These are phyloP conservation scores for Dillenia turbinata DNA, from an alignment of 164 flowering plant species.

Conservation along the genomic window DNA sequence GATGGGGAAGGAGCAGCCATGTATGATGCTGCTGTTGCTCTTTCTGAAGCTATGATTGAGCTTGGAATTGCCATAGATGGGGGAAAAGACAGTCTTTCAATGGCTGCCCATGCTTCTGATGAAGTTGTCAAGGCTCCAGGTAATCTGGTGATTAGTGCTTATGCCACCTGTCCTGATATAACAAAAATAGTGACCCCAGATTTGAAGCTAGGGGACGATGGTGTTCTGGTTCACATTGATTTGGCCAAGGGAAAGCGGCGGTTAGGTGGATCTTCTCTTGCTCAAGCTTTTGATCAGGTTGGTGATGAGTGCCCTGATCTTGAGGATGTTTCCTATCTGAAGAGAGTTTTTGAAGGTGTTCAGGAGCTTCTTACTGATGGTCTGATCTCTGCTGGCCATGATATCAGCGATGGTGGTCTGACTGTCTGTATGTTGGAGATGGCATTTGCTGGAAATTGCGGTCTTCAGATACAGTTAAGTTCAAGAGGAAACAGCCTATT, in stretches of 20 bases:
- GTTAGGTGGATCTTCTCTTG: constrained; percentile 95
- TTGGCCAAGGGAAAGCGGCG: constrained; percentile 79
- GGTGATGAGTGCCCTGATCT: constrained; percentile 87
- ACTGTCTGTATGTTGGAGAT: constrained; percentile 67
- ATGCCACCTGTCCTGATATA: constrained; percentile 90
- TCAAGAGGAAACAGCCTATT: constrained; percentile 48
- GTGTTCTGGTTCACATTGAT: constrained; percentile 81
- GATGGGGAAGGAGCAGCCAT: constrained; percentile 95
- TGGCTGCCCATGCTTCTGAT: constrained; percentile 78
- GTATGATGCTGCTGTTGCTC: constrained; percentile 93
- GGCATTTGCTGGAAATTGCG: constrained; percentile 98
- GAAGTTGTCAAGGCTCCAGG: constrained; percentile 98
- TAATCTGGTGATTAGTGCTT: constrained; percentile 82
- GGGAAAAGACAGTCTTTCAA: constrained; percentile 97
- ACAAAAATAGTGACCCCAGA: constrained; percentile 94
- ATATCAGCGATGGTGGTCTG: constrained; percentile 91
- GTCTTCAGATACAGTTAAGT: constrained; percentile 49
- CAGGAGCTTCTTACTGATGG: constrained; percentile 62
- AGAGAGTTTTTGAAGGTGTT: constrained; percentile 58
- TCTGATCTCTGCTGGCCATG: constrained; percentile 89
- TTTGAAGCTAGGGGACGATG: constrained; percentile 76
- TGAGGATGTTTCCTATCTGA: constrained; percentile 79
- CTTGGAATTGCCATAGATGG: constrained; percentile 97
- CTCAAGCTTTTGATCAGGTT: constrained; percentile 83
- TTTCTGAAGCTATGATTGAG: constrained; percentile 83